Conservation (phyloP, 106 monocot species). For the Amphibolis antarctica region DNA sequence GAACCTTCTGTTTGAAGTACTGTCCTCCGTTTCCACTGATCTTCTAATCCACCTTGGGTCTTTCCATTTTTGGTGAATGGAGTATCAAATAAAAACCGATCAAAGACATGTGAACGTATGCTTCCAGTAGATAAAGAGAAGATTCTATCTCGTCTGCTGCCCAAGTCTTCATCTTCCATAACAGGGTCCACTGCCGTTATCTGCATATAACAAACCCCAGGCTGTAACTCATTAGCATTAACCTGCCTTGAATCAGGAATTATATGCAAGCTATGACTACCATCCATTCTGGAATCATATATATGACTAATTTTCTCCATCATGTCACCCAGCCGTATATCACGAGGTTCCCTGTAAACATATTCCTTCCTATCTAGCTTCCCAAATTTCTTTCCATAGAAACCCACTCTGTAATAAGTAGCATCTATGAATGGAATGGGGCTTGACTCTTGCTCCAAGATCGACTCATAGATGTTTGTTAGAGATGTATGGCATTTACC, state of each 20-base stretch:
- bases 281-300: slow-evolving; percentile 82
- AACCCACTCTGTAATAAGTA: slow-evolving; percentile 93
- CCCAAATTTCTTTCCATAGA: slow-evolving; percentile 83
- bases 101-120: slow-evolving; percentile 75
- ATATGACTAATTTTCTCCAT: slow-evolving; percentile 96
- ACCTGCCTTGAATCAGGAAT: slow-evolving; percentile 99
- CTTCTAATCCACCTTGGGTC: slow-evolving; percentile 90
- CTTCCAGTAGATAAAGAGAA: slow-evolving; percentile 72
- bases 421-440: slow-evolving; percentile 96
- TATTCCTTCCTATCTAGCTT: slow-evolving; percentile 79
- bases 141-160: slow-evolving; percentile 80
- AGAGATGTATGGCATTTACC: slow-evolving; percentile 95
- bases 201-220: slow-evolving; percentile 92
- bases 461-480: slow-evolving; percentile 82
- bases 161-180: slow-evolving; percentile 98
- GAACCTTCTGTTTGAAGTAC: slow-evolving; percentile 90
- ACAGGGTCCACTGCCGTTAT: slow-evolving; percentile 98
- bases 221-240: slow-evolving; percentile 86
- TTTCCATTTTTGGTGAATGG: slow-evolving; percentile 99
- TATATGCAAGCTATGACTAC: slow-evolving; percentile 68
- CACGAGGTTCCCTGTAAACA: slow-evolving; percentile 78
- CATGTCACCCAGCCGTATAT: slow-evolving; percentile 95
- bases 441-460: slow-evolving; percentile 82
- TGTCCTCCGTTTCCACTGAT: slow-evolving; percentile 94
- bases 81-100: slow-evolving; percentile 90